phyloP scores from a whole-genome alignment of 1,284 basidiomycete genomes.

The Heliocybe sulcata region DNA sequence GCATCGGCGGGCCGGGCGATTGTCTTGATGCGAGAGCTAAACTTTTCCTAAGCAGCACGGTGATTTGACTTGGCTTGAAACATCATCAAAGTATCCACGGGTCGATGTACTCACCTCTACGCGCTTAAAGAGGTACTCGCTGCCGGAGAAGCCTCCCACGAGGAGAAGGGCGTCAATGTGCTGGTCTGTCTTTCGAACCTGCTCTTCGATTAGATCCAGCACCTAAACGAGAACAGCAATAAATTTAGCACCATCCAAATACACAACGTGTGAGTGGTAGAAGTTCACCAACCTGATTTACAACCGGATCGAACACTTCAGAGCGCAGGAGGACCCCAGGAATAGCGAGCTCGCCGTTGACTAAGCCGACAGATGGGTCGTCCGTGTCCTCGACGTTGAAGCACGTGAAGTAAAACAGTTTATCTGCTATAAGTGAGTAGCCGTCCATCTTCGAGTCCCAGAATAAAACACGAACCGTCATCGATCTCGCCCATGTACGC shows the following conservation, averaged over 20 bases:
- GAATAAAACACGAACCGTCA: slow-evolving; percentile 43
- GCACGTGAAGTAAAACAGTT: slow-evolving; percentile 77
- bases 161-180: slow-evolving; percentile 71
- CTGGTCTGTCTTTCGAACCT: slow-evolving; percentile 55
- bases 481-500: slow-evolving; percentile 62
- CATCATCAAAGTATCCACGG: slow-evolving; percentile 1
- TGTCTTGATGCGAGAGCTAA: slow-evolving; percentile 54
- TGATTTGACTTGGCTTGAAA: slow-evolving; percentile 2
- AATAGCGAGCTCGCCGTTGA: slow-evolving; percentile 75
- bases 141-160: slow-evolving; percentile 81
- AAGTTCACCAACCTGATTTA: slow-evolving; percentile 47
- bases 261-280: not conserved
- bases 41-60: slow-evolving; percentile 40
- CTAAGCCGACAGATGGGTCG: slow-evolving; percentile 64
- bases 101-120: slow-evolving; percentile 48
- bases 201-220: slow-evolving; percentile 67
- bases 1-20: slow-evolving; percentile 75
- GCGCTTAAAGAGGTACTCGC: slow-evolving; percentile 70
- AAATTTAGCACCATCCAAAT: not conserved
- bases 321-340: slow-evolving; percentile 67
- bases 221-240: slow-evolving; percentile 39
- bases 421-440: slow-evolving; percentile 35
- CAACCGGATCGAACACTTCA: slow-evolving; percentile 77
- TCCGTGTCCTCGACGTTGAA: slow-evolving; percentile 74
- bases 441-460: slow-evolving; percentile 3